Conservation (phyloP, 306 rosid species). For the Comarum palustre region DNA sequence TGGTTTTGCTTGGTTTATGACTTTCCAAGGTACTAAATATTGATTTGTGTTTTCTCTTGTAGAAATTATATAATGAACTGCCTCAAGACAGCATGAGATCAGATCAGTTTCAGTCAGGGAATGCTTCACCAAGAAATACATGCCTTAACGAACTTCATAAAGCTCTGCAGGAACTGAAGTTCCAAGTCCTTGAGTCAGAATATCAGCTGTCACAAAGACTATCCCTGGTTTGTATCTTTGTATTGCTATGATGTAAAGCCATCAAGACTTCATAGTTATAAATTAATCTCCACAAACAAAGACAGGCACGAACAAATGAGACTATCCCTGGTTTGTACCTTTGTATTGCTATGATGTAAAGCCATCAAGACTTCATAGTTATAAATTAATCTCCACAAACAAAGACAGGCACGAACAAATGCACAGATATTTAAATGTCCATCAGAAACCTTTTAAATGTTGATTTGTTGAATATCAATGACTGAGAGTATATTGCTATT, state of each 20-base stretch:
- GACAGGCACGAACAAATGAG: conserved; percentile 9
- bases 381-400: neutral
- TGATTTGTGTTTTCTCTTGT: conserved; percentile 17
- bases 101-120: conserved; percentile 41
- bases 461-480: neutral
- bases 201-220: conserved; percentile 57
- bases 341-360: conserved; percentile 6
- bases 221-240: conserved; percentile 51
- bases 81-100: conserved; percentile 35
- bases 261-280: conserved; percentile 3
- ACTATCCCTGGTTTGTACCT: conserved; percentile 57
- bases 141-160: conserved; percentile 46
- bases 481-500: neutral
- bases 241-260: neutral
- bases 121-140: conserved; percentile 41
- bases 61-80: conserved; percentile 51
- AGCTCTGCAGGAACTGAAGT: conserved; percentile 59
- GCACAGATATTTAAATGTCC: neutral
- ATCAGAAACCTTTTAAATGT: neutral
- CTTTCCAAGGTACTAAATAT: conserved; percentile 2
- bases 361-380: conserved; percentile 4
- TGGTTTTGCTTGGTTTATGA: neutral
- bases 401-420: neutral
- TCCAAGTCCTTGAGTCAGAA: conserved; percentile 60
- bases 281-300: neutral